phyloP scores from a whole-genome alignment of 2,329 filamentous ascomycete genomes.

The Ophiostoma perfectum region DNA sequence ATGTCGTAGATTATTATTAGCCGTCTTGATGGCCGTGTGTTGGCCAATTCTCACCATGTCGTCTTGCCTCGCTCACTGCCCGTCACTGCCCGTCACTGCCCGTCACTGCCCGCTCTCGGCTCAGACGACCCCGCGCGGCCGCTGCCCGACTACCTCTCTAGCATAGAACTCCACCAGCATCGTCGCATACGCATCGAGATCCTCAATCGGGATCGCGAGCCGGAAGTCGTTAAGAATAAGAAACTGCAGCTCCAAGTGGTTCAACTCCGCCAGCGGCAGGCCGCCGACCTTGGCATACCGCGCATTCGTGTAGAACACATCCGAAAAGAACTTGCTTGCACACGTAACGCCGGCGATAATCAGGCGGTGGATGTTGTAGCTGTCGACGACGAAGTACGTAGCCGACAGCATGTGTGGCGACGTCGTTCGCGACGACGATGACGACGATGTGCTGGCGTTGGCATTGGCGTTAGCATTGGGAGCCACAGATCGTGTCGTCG shows the following conservation, averaged over 20 bases:
- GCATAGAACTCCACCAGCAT: constrained; percentile 99
- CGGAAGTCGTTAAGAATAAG: constrained; percentile 93
- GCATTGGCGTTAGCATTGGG: background rate
- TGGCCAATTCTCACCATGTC: too few species aligned
- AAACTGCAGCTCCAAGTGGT: constrained; percentile 94
- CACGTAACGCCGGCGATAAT: constrained; percentile 97
- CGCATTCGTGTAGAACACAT: constrained; percentile 98
- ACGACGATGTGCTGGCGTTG: background rate
- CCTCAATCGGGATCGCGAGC: constrained; percentile 85
- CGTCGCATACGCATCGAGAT: constrained; percentile 93
- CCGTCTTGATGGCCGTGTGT: too few species aligned
- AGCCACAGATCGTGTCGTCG: background rate
- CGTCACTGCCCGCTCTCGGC: too few species aligned
- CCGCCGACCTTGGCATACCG: constrained; percentile 99
- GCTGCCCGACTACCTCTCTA: constrained; percentile 66
- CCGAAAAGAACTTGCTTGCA: constrained; percentile 98
- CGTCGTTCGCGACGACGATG: background rate
- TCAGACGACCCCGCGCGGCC: constrained; percentile 24
- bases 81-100: too few species aligned
- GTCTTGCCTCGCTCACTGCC: background rate
- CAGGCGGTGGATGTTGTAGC: constrained; percentile 95
- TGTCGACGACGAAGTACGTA: constrained; percentile 86
- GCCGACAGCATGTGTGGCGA: constrained; percentile 29
- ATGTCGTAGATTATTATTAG: too few species aligned
- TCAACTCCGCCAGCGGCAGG: constrained; percentile 83